Evolutionary conservation across 352 stramenopile genomes (phyloP).

Genomic region (Phytophthora multivora): DNA sequence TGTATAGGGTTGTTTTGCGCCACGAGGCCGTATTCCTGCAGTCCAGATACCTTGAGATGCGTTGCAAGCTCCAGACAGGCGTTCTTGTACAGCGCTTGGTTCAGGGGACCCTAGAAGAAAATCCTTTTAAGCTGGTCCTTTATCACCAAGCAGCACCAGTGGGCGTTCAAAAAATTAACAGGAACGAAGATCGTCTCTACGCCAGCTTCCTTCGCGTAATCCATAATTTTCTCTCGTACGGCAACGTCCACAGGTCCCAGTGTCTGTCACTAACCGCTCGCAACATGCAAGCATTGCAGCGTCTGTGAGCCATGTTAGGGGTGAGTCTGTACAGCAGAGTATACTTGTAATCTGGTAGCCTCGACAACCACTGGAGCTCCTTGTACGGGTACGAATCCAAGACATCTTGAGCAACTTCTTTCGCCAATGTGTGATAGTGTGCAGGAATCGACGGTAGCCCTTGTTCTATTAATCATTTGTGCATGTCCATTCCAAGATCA

Average conservation of each 20-base stretch:
- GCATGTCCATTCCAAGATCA: neutral
- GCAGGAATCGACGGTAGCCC: neutral
- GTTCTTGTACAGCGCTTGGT: neutral
- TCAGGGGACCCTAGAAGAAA: constrained; percentile 8
- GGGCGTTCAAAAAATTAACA: constrained; percentile 9
- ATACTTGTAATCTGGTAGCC: neutral
- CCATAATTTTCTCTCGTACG: neutral
- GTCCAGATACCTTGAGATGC: neutral
- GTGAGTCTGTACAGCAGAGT: neutral
- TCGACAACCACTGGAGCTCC: neutral
- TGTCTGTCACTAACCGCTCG: no score
- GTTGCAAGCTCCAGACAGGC: neutral
- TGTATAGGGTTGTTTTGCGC: constrained; percentile 21
- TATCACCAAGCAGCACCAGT: constrained; percentile 21
- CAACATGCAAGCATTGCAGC: no score
- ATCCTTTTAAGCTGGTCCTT: neutral
- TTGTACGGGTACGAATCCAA: neutral
- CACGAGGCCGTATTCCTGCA: neutral
- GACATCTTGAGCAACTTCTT: neutral
- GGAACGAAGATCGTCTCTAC: constrained; percentile 2
- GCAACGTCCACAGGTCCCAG: neutral
- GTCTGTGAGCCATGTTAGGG: neutral
- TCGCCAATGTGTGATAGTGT: neutral
- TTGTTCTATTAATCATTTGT: neutral
- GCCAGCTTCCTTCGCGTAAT: neutral